Conservation (phyloP, 2,329 filamentous ascomycete species). For the Calonectria fujianensis region DNA sequence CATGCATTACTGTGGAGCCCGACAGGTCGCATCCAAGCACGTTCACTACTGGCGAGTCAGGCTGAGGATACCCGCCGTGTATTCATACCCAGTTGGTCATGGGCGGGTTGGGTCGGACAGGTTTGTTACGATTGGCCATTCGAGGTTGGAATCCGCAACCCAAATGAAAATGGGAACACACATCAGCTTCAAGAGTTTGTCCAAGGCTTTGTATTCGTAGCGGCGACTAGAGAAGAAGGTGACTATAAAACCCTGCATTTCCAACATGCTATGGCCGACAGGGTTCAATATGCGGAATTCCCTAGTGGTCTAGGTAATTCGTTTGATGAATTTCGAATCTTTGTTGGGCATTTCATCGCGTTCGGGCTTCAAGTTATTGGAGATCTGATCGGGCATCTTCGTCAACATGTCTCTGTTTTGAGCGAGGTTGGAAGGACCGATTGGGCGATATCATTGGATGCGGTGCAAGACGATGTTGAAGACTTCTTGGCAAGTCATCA, state of each 20-base stretch:
- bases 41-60: neutral
- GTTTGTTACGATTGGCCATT: neutral
- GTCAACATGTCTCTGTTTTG: neutral
- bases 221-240: neutral
- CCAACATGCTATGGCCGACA: neutral
- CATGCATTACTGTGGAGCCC: neutral
- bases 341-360: neutral
- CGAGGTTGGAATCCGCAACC: neutral
- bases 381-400: neutral
- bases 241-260: neutral
- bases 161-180: too few species aligned
- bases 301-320: neutral
- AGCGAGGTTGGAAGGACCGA: neutral
- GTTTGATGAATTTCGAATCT: neutral
- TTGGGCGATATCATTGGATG: neutral
- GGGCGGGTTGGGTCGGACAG: neutral
- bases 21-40: neutral
- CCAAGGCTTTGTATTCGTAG: neutral
- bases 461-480: neutral
- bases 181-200: neutral
- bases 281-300: neutral
- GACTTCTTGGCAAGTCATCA: neutral
- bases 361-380: neutral
- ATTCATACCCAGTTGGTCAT: constrained; percentile 4
- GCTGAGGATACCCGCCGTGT: neutral